Percentiles rank a stretch among this genome's conserved stretches.
Conservation (phyloP, 495 filamentous ascomycete genomes). For the Aspergillus asperescens region DNA sequence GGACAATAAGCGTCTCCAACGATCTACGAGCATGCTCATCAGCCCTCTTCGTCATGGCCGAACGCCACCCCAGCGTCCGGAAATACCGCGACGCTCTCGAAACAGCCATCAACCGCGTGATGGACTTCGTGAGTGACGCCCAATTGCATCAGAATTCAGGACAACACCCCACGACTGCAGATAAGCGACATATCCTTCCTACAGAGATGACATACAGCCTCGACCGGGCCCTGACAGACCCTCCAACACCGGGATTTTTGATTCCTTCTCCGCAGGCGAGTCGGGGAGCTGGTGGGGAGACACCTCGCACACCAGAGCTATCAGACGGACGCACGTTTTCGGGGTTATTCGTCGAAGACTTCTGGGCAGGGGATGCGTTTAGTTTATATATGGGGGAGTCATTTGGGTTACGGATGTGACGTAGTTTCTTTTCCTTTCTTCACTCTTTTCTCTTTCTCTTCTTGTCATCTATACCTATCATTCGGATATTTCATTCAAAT, state of each 20-base stretch:
- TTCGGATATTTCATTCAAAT: too few relatives aligned
- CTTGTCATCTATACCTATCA: too few relatives aligned
- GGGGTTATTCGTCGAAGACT: constrained; percentile 14
- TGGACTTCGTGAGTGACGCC: constrained; percentile 26
- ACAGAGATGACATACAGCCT: background rate
- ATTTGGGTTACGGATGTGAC: background rate
- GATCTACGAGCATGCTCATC: constrained; percentile 40
- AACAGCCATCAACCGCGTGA: constrained; percentile 34
- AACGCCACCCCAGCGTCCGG: constrained; percentile 33
- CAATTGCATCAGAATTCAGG: background rate
- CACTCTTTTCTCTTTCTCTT: too few relatives aligned
- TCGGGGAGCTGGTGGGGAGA: background rate
- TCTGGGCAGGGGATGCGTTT: constrained; percentile 16
- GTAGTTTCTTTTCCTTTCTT: background rate
- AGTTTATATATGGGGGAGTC: constrained; percentile 6
- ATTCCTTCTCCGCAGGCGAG: constrained; percentile 5
- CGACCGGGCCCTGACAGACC: background rate
- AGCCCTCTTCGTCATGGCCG: constrained; percentile 40
- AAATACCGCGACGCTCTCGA: constrained; percentile 43
- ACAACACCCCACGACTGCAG: too few relatives aligned
- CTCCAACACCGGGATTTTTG: background rate
- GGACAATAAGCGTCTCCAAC: constrained; percentile 35
- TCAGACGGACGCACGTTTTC: background rate
- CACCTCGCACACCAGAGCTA: background rate
- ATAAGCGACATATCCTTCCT: background rate